phyloP scores from a whole-genome alignment of 192 early-diverging fungal species.

The Backusella sp. region DNA sequence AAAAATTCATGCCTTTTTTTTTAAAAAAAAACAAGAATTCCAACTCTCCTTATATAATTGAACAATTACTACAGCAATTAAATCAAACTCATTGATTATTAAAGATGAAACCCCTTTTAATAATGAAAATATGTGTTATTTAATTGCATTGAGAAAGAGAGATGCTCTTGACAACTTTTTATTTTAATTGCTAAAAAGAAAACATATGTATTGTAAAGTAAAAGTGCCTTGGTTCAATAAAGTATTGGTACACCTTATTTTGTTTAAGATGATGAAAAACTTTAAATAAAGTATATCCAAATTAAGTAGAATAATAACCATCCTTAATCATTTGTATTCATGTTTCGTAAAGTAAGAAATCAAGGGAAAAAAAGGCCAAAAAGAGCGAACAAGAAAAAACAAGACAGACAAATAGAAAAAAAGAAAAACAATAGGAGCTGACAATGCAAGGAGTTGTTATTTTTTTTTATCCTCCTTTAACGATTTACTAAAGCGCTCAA shows the following conservation, averaged over 20 bases:
- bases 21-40: background rate
- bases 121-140: constrained; percentile 1
- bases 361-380: background rate
- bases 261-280: background rate
- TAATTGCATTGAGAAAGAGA: background rate
- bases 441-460: background rate
- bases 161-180: background rate
- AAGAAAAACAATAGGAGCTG: background rate
- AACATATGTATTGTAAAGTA: background rate
- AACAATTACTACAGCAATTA: background rate
- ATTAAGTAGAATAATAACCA: background rate
- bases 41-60: background rate
- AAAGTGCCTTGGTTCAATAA: background rate
- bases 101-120: background rate
- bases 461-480: background rate
- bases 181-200: background rate
- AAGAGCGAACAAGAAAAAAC: background rate
- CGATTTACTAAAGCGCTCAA: background rate
- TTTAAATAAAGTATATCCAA: background rate
- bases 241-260: background rate
- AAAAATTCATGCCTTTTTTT: background rate
- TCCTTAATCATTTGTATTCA: background rate
- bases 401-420: background rate
- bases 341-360: background rate
- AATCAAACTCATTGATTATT: background rate